Evolutionary conservation across 2,329 filamentous ascomycete species (phyloP), one percentile per base, ranked within the genome.

Genomic region (Venturiaceae sp.): DNA sequence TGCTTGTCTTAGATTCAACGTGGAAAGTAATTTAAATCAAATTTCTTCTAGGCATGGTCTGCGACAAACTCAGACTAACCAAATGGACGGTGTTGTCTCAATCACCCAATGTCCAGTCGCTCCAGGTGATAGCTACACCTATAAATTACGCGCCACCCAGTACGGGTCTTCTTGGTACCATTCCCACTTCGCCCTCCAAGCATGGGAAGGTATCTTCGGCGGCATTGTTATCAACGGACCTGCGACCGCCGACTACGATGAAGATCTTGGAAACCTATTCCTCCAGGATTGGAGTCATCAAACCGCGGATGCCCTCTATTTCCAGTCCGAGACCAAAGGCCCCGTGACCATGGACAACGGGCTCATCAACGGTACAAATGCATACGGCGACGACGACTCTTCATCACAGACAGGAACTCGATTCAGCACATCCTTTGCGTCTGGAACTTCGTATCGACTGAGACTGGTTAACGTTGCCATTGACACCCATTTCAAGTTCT

Each of bases 301-400:
- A 14, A 41, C 8, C 32, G 32, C 46, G 7, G 52, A 33, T 26
- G 3, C 46, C 23, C 59, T 61, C 0, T 66, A 64, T 3, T 65
- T 68, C 60, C 66, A 63, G 59, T 63, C 64, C n/a, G 60, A 69
- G n/a, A 65, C 69, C 47, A 64, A 67, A 5, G 63, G 62, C 13
- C 66, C 63, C 8, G 76, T 70, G 54, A 72, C 68, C 54, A 63
- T 76, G 6, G 75, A 76, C 66, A 77, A 76, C 62, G 74, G 74
- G 28, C 71, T 69, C 58, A 76, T 76, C 61, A 68, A 69, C 1
- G 74, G 67, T 62, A 55, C 56, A n/a, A 55, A 34, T 21, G 58
- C 39, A 66, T 76, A 76, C 62, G 74, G 74, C 23, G 71, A 69
- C 58, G 75, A 76, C 61, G 67, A n/a, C 68, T 1, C 74, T 67